Evolutionary conservation across 352 stramenopile species (phyloP), one percentile per base, ranked within the genome.

Genomic region (Phytophthora ohioensis): DNA sequence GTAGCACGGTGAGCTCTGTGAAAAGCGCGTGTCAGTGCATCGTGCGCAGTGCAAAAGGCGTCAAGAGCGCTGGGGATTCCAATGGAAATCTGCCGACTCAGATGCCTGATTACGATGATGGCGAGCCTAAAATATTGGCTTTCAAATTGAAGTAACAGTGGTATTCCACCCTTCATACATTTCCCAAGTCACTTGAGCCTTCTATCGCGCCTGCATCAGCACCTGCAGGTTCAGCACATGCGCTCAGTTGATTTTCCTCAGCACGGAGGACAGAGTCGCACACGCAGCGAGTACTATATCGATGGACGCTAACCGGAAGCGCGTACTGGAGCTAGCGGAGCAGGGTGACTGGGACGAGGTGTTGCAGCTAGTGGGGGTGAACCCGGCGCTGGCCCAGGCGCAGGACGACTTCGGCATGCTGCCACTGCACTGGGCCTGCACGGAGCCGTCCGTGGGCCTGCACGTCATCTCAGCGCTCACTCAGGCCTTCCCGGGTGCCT

Each of bases 381-480:
- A 83, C 49, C 41, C 64, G 27, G 60, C 64, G 64, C 79, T 91
- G 5, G 87, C 87, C 10, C 79, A 91, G 63, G 77, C 84, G 30
- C 76, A 90, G 59, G 88, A 95, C 73, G 80, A 94, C 68, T 94
- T 93, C 54, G 85, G 87, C 34, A 94, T 95, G 85, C 75, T 94
- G 67, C 87, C 88, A 45, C 76, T 95, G 47, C 88, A 95, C 72
- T 95, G 88, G 88, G 85, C 80, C 36, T 94, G 84, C 57, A 95
- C 87, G 5, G 88, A 94, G 66, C 75, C 79, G 21, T 38, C 64
- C 13, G 57, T 93, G 27, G 36, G 69, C 27, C 72, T 93, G 11
- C 79, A 82, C 48, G 69, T 80, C 46, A 39, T 95, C 30, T 67
- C 80, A 39, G 31, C 71, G 31, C 56, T 95, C 41, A 54, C 91